Evolutionary conservation across 2,329 filamentous ascomycete species (phyloP).

Genomic region (Colletotrichum sidae): DNA sequence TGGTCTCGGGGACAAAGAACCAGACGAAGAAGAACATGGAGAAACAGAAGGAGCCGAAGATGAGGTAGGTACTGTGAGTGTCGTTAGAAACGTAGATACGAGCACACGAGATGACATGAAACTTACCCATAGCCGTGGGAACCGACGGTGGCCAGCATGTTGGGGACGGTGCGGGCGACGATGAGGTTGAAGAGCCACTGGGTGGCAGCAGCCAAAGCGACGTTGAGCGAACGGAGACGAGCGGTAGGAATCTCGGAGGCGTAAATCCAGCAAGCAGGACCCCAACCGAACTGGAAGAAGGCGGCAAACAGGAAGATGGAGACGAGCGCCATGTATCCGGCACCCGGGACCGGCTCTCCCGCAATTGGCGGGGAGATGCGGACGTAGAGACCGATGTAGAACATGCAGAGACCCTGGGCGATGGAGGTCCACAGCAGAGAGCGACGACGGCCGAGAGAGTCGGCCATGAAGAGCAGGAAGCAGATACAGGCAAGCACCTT

Average conservation of each 20-base stretch:
- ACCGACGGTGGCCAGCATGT: slow-evolving; percentile 67
- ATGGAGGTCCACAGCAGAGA: slow-evolving; percentile 71
- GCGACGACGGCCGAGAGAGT: slow-evolving; percentile 69
- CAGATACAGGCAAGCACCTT: slow-evolving; percentile 68
- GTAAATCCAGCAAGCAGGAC: slow-evolving; percentile 70
- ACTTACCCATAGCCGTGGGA: slow-evolving; percentile 50
- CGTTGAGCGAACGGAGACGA: slow-evolving; percentile 71
- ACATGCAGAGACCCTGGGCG: slow-evolving; percentile 70
- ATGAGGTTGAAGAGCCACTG: slow-evolving; percentile 80
- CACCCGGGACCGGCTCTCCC: slow-evolving; percentile 63
- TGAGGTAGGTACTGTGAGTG: slow-evolving; percentile 65
- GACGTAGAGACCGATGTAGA: slow-evolving; percentile 75
- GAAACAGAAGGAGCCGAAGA: slow-evolving; percentile 73
- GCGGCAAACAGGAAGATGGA: slow-evolving; percentile 73
- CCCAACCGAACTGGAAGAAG: slow-evolving; percentile 57
- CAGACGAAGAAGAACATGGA: slow-evolving; percentile 72
- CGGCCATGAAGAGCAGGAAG: slow-evolving; percentile 71
- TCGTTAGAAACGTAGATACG: neutral
- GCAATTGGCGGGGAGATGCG: slow-evolving; percentile 64
- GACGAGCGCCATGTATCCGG: slow-evolving; percentile 73
- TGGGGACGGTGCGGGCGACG: slow-evolving; percentile 71
- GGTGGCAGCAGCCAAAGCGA: slow-evolving; percentile 72
- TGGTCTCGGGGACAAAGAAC: slow-evolving; percentile 74
- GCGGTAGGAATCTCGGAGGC: slow-evolving; percentile 71
- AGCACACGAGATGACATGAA: neutral